Evolutionary conservation across 164 flowering plant genomes (phyloP).

Genomic region (Platanus orientalis): DNA sequence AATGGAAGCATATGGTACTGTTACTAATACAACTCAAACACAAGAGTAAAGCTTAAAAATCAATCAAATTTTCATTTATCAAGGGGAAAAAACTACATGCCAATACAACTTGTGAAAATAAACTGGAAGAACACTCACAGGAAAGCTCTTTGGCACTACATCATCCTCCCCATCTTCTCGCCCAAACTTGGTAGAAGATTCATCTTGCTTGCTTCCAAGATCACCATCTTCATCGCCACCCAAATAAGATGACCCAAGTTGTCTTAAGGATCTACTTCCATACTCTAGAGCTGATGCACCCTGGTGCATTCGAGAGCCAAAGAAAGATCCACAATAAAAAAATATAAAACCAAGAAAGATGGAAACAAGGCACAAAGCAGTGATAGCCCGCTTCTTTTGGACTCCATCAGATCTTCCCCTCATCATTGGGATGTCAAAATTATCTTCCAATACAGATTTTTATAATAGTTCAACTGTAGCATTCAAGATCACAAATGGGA

Average conservation of each 20-base stretch:
- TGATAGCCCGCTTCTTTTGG: conserved; percentile 67
- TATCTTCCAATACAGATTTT: background rate
- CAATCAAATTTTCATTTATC: too few relatives aligned
- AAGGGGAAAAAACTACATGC: background rate
- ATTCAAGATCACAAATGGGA: conserved; percentile 1
- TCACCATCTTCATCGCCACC: conserved; percentile 82
- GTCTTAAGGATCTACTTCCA: conserved; percentile 51
- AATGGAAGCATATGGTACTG: background rate
- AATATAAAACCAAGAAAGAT: conserved; percentile 57
- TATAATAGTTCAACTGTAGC: conserved; percentile 5
- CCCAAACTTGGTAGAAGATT: conserved; percentile 36
- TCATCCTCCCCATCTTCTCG: conserved; percentile 57
- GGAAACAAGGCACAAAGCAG: conserved; percentile 39
- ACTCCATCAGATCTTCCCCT: conserved; percentile 33
- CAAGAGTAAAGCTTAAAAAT: background rate
- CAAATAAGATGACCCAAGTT: conserved; percentile 68
- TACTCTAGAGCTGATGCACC: conserved; percentile 69
- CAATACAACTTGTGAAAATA: background rate
- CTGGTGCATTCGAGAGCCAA: conserved; percentile 43
- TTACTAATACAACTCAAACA: conserved; percentile 9
- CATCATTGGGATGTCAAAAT: conserved; percentile 17
- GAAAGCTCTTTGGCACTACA: conserved; percentile 59
- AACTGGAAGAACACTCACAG: conserved; percentile 50
- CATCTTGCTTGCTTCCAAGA: conserved; percentile 35
- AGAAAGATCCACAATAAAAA: conserved; percentile 49